Evolutionary conservation across 2,329 filamentous ascomycete genomes (phyloP).

Genomic region (Neurospora sp.): DNA sequence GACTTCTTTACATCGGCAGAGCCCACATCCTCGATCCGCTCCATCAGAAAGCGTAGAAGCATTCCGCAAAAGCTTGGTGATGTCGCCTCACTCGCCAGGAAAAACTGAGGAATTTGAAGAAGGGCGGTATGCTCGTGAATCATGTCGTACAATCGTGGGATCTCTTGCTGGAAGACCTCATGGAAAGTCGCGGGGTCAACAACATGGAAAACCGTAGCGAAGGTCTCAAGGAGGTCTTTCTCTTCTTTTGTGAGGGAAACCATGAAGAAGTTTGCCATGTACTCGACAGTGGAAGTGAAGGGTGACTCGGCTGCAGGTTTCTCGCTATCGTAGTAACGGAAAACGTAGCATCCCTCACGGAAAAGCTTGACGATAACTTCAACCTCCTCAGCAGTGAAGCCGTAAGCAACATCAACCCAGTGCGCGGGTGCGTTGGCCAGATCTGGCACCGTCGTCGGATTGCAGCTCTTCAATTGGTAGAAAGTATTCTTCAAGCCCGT

Average conservation of each 20-base stretch:
- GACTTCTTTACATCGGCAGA: constrained; percentile 87
- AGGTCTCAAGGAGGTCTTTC: constrained; percentile 93
- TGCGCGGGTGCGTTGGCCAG: constrained; percentile 70
- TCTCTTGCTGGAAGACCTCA: constrained; percentile 96
- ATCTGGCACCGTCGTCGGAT: constrained; percentile 64
- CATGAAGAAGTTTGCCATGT: constrained; percentile 92
- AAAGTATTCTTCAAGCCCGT: constrained; percentile 95
- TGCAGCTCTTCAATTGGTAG: constrained; percentile 86
- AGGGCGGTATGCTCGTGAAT: constrained; percentile 94
- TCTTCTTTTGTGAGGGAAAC: constrained; percentile 90
- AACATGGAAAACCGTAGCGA: constrained; percentile 96
- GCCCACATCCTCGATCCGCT: constrained; percentile 88
- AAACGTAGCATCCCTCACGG: constrained; percentile 90
- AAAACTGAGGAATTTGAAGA: constrained; percentile 93
- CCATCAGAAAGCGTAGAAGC: constrained; percentile 95
- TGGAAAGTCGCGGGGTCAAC: constrained; percentile 98
- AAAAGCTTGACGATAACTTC: constrained; percentile 95
- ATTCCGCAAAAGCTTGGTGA: constrained; percentile 97
- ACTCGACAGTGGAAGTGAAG: constrained; percentile 75
- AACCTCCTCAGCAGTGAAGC: constrained; percentile 95
- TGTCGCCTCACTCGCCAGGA: constrained; percentile 96
- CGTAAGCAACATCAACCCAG: constrained; percentile 92
- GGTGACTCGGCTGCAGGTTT: constrained; percentile 62
- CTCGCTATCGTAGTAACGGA: constrained; percentile 92
- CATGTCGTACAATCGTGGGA: constrained; percentile 92